Base-by-base conservation (phyloP, 768 basidiomycete species). In the Astraeus odoratus region DNA sequence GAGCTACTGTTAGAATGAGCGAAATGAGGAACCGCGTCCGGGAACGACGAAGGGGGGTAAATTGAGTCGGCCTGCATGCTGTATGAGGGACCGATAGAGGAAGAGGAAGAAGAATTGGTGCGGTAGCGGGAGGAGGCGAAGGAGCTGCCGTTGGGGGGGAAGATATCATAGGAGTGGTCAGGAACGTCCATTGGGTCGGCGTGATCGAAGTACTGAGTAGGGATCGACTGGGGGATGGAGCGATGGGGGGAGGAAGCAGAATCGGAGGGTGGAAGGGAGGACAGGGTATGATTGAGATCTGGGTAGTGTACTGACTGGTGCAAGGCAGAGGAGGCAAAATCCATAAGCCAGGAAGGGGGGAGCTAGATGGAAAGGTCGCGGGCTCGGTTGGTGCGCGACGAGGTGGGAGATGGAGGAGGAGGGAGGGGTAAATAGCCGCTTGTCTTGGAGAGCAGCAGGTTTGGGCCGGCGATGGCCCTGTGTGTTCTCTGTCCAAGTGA, bases 61-160 rank as follows among this genome's bases (percentile, higher is more conserved):
- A 85, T 61, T 46, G 67, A 43, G 51, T 88, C 81, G 23, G 73
- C 67, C 51, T 70, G 66, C 47, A 83, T 72, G 38, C 61, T 62
- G 58, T 79, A 83, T 49, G 60, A 64, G 36, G 75, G 75, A n/a
- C 69, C 74, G 8, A 83, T 69, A n/a, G 81, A 82, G 6, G 81
- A 80, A 19, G 81, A 79, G 0, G 83, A 83, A 41, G 83, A 81
- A 25, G 80, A 80, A 68, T 83, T 83, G 35, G 80, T 71, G 48
- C 81, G 78, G 66, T 86, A 86, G 55, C 83, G 78, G 47, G 76
- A 70, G 36, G 76, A 74, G 40, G 67, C 63, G 58, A 80, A 78
- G 6, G 76, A 66, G 51, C 53, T 40, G 31, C 65, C 59, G 38
- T 72, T 68, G 60, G 68, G 70, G 46, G 75, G 69, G 64, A 85